These are phyloP conservation scores for Botrytis deweyae DNA, from an alignment of 2,329 filamentous ascomycete species.

Conservation along the genomic window DNA sequence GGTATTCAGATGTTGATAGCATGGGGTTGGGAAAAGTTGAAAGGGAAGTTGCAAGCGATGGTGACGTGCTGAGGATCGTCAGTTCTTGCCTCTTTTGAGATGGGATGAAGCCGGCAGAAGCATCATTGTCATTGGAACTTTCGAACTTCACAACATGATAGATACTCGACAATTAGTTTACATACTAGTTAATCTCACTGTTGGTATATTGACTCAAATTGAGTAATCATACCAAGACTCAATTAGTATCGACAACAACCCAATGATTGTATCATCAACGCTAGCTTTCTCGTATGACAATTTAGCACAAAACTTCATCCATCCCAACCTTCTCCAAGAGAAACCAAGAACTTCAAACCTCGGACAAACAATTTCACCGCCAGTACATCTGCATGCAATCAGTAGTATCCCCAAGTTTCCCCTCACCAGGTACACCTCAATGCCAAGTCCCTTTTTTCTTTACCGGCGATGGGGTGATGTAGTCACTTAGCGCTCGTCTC, in stretches of 20 bases:
- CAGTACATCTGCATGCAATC: neutral
- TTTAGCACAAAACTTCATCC: neutral
- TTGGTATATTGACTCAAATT: neutral
- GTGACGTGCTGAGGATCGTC: neutral
- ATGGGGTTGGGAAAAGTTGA: neutral
- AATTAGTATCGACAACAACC: neutral
- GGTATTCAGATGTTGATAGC: conserved; percentile 1
- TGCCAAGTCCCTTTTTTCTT: neutral
- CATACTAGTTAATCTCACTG: neutral
- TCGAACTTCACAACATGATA: neutral
- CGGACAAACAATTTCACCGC: conserved; percentile 10
- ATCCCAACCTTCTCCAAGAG: neutral
- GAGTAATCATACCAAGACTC: neutral
- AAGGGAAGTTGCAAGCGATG: conserved; percentile 15
- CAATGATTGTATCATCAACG: neutral
- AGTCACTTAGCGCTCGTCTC: neutral
- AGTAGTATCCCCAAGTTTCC: conserved; percentile 3
- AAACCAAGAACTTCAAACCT: neutral
- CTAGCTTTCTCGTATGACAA: neutral
- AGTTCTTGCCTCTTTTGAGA: conserved; percentile 6
- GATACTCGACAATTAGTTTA: neutral
- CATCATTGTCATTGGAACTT: neutral
- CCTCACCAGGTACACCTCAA: neutral
- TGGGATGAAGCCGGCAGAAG: neutral
- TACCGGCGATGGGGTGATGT: neutral